Conservation (phyloP, 2,329 filamentous ascomycete species). For the Metarhizium humberi region DNA sequence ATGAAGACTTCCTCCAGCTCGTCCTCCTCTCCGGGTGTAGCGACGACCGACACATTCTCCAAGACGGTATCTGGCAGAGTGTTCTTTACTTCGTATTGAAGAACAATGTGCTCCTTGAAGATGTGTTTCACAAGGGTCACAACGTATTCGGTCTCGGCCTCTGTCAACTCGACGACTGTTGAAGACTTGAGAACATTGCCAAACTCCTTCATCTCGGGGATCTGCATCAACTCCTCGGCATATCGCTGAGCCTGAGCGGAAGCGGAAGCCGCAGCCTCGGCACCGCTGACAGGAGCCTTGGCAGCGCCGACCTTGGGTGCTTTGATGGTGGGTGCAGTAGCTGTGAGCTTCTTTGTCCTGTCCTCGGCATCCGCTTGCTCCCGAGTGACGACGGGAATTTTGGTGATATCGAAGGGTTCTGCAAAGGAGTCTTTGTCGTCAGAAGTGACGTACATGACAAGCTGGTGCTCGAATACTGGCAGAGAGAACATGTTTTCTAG, state of each 20-base stretch:
- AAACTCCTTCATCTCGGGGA: slow-evolving; percentile 86
- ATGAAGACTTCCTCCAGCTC: slow-evolving; percentile 88
- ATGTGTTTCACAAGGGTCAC: slow-evolving; percentile 92
- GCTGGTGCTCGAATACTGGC: slow-evolving; percentile 89
- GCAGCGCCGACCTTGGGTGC: slow-evolving; percentile 72
- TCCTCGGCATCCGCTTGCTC: slow-evolving; percentile 96
- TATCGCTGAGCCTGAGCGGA: slow-evolving; percentile 81
- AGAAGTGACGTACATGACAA: slow-evolving; percentile 94
- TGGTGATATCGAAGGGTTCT: slow-evolving; percentile 78
- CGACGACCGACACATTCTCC: slow-evolving; percentile 78
- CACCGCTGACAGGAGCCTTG: slow-evolving; percentile 60
- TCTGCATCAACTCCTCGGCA: slow-evolving; percentile 73
- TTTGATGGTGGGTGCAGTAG: slow-evolving; percentile 86
- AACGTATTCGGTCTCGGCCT: slow-evolving; percentile 95
- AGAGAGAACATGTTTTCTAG: slow-evolving; percentile 91
- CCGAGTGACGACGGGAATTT: slow-evolving; percentile 85
- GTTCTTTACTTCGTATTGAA: slow-evolving; percentile 98
- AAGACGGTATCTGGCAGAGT: slow-evolving; percentile 85
- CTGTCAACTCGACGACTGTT: slow-evolving; percentile 76
- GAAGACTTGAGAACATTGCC: slow-evolving; percentile 90
- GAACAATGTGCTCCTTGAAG: slow-evolving; percentile 92
- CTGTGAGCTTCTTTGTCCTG: slow-evolving; percentile 92
- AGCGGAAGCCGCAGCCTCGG: slow-evolving; percentile 67
- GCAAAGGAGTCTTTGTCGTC: slow-evolving; percentile 81
- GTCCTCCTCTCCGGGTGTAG: slow-evolving; percentile 72